A percentile compares a stretch with the other conserved stretches of the same genome.
Conservation (phyloP, 2,329 filamentous ascomycete genomes). For the Phyllachora maydis region DNA sequence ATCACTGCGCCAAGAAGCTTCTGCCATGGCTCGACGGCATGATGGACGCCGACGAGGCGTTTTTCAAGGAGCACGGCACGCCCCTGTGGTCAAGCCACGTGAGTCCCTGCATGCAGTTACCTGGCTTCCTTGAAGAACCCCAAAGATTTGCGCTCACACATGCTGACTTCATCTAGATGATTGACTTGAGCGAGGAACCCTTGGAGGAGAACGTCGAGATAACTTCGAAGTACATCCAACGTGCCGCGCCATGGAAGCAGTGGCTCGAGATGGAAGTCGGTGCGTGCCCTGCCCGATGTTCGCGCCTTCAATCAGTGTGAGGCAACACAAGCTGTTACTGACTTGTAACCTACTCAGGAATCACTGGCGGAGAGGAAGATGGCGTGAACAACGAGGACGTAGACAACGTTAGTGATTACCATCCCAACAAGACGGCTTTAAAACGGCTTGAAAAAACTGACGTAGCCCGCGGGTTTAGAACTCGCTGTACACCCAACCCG, state of each 20-base stretch:
- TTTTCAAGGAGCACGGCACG: slow-evolving; percentile 84
- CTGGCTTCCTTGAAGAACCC: too few relatives aligned
- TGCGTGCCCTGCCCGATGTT: too few relatives aligned
- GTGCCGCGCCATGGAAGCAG: slow-evolving; percentile 90
- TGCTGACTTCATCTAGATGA: slow-evolving; percentile 3
- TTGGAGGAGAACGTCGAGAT: slow-evolving; percentile 83
- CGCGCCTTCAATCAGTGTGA: too few relatives aligned
- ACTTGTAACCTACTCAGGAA: slow-evolving; percentile 1
- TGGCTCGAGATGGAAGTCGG: slow-evolving; percentile 97
- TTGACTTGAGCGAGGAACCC: slow-evolving; percentile 56
- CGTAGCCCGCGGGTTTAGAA: too few relatives aligned
- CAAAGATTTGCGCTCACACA: too few relatives aligned
- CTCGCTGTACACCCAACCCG: slow-evolving; percentile 64
- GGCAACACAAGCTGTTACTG: background rate
- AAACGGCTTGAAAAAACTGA: too few relatives aligned
- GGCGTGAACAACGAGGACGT: slow-evolving; percentile 36
- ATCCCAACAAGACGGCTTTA: slow-evolving; percentile 98
- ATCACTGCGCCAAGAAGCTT: slow-evolving; percentile 43
- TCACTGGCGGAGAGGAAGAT: slow-evolving; percentile 45
- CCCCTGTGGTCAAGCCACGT: slow-evolving; percentile 95
- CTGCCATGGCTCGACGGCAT: slow-evolving; percentile 95
- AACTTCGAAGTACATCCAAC: slow-evolving; percentile 84
- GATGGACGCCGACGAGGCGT: slow-evolving; percentile 80
- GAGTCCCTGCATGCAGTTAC: slow-evolving; percentile 31
- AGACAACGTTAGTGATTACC: slow-evolving; percentile 94